A percentile compares a stretch with the other conserved stretches of the same genome.
Evolutionary conservation across 495 filamentous ascomycete species (phyloP).

Genomic region (Penicillium malachiteum): DNA sequence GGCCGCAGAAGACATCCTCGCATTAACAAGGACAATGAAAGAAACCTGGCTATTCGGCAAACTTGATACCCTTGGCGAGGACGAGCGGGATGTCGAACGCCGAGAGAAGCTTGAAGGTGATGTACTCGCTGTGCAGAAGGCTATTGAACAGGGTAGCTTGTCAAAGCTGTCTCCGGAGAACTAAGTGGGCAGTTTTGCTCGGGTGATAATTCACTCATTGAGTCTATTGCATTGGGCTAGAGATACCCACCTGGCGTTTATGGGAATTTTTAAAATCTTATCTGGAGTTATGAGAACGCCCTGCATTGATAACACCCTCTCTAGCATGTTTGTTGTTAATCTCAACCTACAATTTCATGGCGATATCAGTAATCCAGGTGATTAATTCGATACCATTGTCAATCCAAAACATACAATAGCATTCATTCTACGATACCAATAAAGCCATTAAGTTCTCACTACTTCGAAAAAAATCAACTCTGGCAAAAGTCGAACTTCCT

Average conservation of each 20-base stretch:
- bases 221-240: conserved; percentile 1
- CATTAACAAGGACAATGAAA: conserved; percentile 63
- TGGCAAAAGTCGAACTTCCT: too few relatives aligned
- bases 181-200: neutral
- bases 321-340: too few relatives aligned
- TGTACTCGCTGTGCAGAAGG: conserved; percentile 46
- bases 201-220: neutral
- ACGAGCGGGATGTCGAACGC: conserved; percentile 40
- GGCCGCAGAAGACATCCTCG: conserved; percentile 63
- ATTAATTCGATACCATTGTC: too few relatives aligned
- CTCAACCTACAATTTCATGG: too few relatives aligned
- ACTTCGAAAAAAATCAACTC: too few relatives aligned
- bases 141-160: conserved; percentile 43
- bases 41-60: conserved; percentile 75
- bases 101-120: conserved; percentile 51
- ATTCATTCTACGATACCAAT: too few relatives aligned
- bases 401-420: too few relatives aligned
- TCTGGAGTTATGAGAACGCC: neutral
- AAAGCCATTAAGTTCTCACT: too few relatives aligned
- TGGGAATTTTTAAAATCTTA: neutral
- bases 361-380: too few relatives aligned
- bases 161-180: conserved; percentile 19
- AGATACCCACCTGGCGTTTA: neutral
- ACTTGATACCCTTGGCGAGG: conserved; percentile 60
- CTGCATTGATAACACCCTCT: too few relatives aligned